phyloP scores from a whole-genome alignment of 495 filamentous ascomycete genomes.

The Xylaria nigripes region DNA sequence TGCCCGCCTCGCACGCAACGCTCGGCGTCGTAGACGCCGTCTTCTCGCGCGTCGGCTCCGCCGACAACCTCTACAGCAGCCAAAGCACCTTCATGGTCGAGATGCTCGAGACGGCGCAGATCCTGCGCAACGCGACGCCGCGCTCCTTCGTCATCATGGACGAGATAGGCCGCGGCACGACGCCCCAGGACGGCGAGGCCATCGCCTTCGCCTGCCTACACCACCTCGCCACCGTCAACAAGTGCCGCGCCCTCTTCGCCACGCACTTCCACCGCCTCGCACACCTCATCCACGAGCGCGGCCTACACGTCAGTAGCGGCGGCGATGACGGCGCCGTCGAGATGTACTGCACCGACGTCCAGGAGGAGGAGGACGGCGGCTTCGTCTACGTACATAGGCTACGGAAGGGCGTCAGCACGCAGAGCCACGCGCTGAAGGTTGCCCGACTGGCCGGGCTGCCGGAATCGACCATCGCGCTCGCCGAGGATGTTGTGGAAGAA shows the following conservation, averaged over 20 bases:
- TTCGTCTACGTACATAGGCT: constrained; percentile 86
- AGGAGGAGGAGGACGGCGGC: constrained; percentile 52
- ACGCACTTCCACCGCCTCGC: constrained; percentile 87
- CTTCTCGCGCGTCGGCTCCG: constrained; percentile 85
- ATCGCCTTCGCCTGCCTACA: constrained; percentile 82
- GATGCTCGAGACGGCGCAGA: constrained; percentile 69
- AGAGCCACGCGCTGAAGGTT: constrained; percentile 88
- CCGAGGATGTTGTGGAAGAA: constrained; percentile 22
- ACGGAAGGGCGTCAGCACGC: constrained; percentile 70
- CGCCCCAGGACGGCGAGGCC: constrained; percentile 81
- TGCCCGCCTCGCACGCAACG: constrained; percentile 76
- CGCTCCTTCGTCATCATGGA: constrained; percentile 97
- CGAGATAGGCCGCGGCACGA: constrained; percentile 90
- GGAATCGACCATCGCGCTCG: constrained; percentile 49
- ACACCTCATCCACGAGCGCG: constrained; percentile 50
- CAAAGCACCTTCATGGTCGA: constrained; percentile 95
- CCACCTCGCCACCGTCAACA: constrained; percentile 68
- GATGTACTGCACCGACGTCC: constrained; percentile 84
- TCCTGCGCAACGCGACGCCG: constrained; percentile 56
- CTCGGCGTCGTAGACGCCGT: constrained; percentile 86
- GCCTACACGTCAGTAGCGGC: constrained; percentile 33
- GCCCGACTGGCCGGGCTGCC: constrained; percentile 76
- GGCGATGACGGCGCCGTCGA: constrained; percentile 47
- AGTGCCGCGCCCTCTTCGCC: constrained; percentile 77
- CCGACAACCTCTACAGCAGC: constrained; percentile 83